A percentile compares a stretch with the other conserved stretches of the same genome.
These are phyloP conservation scores for Epicoccum sorghinum DNA, from an alignment of 2,329 filamentous ascomycete species.

Conservation along the genomic window DNA sequence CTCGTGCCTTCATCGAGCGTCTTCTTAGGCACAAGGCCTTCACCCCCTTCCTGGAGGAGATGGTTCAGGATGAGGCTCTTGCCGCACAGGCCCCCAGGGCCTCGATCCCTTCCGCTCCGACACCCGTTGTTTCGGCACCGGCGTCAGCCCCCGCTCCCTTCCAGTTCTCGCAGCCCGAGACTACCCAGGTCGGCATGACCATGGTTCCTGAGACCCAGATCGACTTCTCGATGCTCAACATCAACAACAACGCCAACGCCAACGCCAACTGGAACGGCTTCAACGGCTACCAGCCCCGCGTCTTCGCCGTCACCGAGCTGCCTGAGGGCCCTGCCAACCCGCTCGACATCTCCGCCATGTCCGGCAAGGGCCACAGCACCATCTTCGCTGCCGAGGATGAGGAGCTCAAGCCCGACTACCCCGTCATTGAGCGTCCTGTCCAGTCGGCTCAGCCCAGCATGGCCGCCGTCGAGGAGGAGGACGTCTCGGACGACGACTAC, in stretches of 20 bases:
- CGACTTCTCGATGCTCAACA: conserved; percentile 74
- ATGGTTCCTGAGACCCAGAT: conserved; percentile 81
- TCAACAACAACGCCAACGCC: conserved; percentile 54
- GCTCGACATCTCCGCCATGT: conserved; percentile 66
- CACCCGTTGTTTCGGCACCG: conserved; percentile 37
- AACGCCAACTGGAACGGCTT: conserved; percentile 55
- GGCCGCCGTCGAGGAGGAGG: conserved; percentile 41
- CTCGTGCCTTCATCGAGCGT: conserved; percentile 79
- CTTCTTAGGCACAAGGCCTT: conserved; percentile 62
- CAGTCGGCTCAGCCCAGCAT: conserved; percentile 26
- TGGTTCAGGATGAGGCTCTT: conserved; percentile 48
- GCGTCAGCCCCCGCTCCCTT: conserved; percentile 61
- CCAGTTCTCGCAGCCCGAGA: conserved; percentile 60
- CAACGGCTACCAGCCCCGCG: conserved; percentile 64
- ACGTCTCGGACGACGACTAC: conserved; percentile 64
- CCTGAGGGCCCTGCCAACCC: conserved; percentile 67
- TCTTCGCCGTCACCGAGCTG: conserved; percentile 75
- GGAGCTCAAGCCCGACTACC: conserved; percentile 57
- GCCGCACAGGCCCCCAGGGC: conserved; percentile 39
- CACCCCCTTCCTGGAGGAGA: conserved; percentile 54
- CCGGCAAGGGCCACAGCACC: conserved; percentile 65
- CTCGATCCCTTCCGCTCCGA: conserved; percentile 37
- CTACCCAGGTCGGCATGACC: conserved; percentile 71
- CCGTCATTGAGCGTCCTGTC: conserved; percentile 53
- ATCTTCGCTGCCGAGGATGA: conserved; percentile 47